These are phyloP conservation scores for Mycena leptocephala DNA, from an alignment of 768 basidiomycete genomes.

Conservation along the genomic window DNA sequence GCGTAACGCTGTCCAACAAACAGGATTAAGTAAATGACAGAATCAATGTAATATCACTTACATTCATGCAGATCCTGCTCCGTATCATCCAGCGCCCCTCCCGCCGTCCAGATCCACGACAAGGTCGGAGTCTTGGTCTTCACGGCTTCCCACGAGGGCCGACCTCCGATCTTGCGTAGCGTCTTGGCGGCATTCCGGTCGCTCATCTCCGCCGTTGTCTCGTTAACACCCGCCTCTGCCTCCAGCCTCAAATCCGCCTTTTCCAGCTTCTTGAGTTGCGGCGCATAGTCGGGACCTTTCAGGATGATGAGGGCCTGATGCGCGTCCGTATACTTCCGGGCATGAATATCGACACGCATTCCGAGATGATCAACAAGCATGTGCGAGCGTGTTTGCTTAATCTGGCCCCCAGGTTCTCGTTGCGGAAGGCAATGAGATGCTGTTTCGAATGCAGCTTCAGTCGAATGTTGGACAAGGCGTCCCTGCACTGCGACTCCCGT, in stretches of 20 bases:
- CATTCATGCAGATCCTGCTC: background rate
- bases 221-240: background rate
- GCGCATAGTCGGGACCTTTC: background rate
- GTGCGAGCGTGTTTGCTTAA: background rate
- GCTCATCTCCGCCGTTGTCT: background rate
- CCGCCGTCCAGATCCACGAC: conserved; percentile 27
- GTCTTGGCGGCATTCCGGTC: background rate
- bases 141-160: background rate
- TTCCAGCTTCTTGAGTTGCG: background rate
- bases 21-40: too few relatives aligned
- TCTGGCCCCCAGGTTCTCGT: conserved; percentile 13
- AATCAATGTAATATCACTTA: too few relatives aligned
- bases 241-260: background rate
- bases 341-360: background rate
- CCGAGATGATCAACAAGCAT: background rate
- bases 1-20: conserved; percentile 17
- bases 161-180: background rate
- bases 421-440: conserved; percentile 7
- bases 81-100: background rate
- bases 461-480: background rate
- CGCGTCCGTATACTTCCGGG: background rate
- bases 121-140: background rate
- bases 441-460: conserved; percentile 1
- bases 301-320: background rate
- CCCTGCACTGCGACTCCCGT: conserved; percentile 6